phyloP scores from a whole-genome alignment of 129 eudicot species.

The Helianthus tuberosus region DNA sequence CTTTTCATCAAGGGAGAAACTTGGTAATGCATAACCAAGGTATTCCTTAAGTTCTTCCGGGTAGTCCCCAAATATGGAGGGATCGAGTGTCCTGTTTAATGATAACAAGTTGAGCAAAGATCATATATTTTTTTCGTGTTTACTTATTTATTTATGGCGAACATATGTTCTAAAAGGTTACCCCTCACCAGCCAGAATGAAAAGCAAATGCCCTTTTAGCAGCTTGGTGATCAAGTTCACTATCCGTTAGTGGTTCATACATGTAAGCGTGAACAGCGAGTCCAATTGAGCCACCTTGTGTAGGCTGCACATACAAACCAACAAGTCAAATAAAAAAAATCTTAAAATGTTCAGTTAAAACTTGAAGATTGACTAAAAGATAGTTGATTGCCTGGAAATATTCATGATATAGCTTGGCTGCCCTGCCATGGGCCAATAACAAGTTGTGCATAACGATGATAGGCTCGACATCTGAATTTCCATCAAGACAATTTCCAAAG shows the following conservation, averaged over 20 bases:
- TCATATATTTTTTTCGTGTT: neutral
- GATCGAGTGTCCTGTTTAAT: conserved; percentile 65
- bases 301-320: conserved; percentile 35
- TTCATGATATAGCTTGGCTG: conserved; percentile 57
- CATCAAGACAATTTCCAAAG: conserved; percentile 57
- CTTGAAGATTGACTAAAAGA: neutral
- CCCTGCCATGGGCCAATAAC: conserved; percentile 76
- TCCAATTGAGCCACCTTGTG: conserved; percentile 63
- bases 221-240: conserved; percentile 47
- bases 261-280: conserved; percentile 34
- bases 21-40: conserved; percentile 52
- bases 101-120: conserved; percentile 7
- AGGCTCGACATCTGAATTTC: conserved; percentile 79
- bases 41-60: conserved; percentile 58
- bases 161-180: neutral
- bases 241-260: conserved; percentile 58
- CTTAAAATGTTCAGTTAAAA: neutral
- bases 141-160: neutral
- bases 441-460: conserved; percentile 64
- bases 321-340: conserved; percentile 3
- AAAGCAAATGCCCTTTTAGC: conserved; percentile 66
- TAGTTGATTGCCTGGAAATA: conserved; percentile 51
- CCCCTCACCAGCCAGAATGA: conserved; percentile 54
- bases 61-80: conserved; percentile 65
- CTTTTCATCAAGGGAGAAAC: conserved; percentile 51